A percentile compares a stretch with the other conserved stretches of the same genome.
phyloP scores from a whole-genome alignment of 129 eudicot genomes.

The Escallonia rubra region DNA sequence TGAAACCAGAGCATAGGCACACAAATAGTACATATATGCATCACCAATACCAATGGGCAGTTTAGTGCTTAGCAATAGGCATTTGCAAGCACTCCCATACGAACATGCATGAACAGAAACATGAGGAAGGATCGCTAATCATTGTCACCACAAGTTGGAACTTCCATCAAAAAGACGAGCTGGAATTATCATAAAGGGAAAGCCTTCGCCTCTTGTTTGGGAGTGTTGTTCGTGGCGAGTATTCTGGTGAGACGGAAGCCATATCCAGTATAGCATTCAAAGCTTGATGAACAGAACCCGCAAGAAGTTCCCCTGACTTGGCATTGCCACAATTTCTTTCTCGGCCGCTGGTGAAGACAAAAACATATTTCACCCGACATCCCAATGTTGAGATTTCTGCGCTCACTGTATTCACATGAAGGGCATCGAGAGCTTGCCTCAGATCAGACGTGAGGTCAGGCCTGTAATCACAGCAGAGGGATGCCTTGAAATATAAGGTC shows the following conservation, averaged over 20 bases:
- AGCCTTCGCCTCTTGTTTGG: slow-evolving; percentile 62
- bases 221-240: slow-evolving; percentile 36
- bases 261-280: slow-evolving; percentile 49
- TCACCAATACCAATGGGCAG: too few relatives aligned
- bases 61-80: too few relatives aligned
- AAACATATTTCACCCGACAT: slow-evolving; percentile 47
- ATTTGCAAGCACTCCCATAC: too few relatives aligned
- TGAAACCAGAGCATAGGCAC: too few relatives aligned
- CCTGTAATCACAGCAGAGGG: slow-evolving; percentile 58
- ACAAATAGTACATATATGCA: too few relatives aligned
- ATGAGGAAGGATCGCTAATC: too few relatives aligned
- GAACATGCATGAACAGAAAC: too few relatives aligned
- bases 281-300: slow-evolving; percentile 41
- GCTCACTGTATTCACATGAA: slow-evolving; percentile 43
- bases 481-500: slow-evolving; percentile 29
- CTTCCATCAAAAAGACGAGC: too few relatives aligned
- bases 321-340: neutral
- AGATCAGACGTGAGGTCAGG: slow-evolving; percentile 53
- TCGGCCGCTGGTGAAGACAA: slow-evolving; percentile 26
- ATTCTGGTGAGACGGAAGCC: slow-evolving; percentile 45
- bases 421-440: slow-evolving; percentile 37
- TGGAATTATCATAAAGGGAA: slow-evolving; percentile 14
- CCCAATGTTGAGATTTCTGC: slow-evolving; percentile 59
- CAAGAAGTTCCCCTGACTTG: slow-evolving; percentile 22
- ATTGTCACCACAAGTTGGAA: too few relatives aligned